These are phyloP conservation scores for Hypoxylon sp. DNA, from an alignment of 2,329 filamentous ascomycete genomes.

Conservation along the genomic window DNA sequence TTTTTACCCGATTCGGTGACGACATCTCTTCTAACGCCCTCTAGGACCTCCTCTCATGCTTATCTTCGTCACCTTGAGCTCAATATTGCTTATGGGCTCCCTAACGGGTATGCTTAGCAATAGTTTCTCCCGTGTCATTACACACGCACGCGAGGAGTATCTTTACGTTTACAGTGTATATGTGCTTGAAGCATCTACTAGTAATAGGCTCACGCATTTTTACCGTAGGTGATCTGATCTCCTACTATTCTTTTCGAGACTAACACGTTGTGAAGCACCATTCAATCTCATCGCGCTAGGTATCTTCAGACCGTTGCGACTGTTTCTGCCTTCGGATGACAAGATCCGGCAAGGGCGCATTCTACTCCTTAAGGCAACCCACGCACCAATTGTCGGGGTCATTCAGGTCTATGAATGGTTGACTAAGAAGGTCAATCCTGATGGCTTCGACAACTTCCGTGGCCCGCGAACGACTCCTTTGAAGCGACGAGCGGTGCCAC, in stretches of 20 bases:
- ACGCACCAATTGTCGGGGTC: slow-evolving; percentile 76
- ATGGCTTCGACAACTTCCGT: slow-evolving; percentile 65
- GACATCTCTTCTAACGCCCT: slow-evolving; percentile 26
- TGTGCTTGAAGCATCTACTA: slow-evolving; percentile 76
- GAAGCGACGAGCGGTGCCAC: slow-evolving; percentile 47
- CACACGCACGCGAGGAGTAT: slow-evolving; percentile 80
- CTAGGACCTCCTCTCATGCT: slow-evolving; percentile 73
- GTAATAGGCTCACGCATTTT: slow-evolving; percentile 78
- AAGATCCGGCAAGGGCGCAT: slow-evolving; percentile 75
- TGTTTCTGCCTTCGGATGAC: slow-evolving; percentile 74
- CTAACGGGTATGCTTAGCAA: slow-evolving; percentile 84
- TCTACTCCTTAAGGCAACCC: slow-evolving; percentile 73
- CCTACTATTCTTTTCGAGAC: background rate
- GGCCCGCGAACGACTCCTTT: slow-evolving; percentile 57
- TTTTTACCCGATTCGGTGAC: background rate
- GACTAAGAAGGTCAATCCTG: slow-evolving; percentile 57
- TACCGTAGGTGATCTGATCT: slow-evolving; percentile 61
- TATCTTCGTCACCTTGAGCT: slow-evolving; percentile 82
- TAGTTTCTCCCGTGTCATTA: slow-evolving; percentile 76
- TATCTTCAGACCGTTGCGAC: slow-evolving; percentile 78
- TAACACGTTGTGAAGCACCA: slow-evolving; percentile 59
- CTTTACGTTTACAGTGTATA: slow-evolving; percentile 80
- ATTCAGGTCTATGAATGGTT: slow-evolving; percentile 78
- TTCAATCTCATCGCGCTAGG: slow-evolving; percentile 82
- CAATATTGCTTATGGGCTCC: slow-evolving; percentile 83